Conservation (phyloP, 306 rosid genomes). For the Medicago ruthenica region DNA sequence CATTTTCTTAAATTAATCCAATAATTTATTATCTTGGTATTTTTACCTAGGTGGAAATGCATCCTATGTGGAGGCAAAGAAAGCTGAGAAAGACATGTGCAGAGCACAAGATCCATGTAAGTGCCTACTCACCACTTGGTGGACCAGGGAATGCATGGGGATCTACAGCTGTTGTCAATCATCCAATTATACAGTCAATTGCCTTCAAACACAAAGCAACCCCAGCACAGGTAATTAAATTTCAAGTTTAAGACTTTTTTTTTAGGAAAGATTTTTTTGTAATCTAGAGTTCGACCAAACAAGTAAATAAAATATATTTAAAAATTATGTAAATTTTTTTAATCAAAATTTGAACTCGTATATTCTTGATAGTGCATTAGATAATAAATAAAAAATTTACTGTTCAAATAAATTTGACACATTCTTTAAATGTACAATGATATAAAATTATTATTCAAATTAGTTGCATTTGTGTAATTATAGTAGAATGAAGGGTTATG, state of each 20-base stretch:
- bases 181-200: constrained; percentile 65
- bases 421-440: neutral
- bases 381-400: too few relatives aligned
- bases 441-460: neutral
- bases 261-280: too few relatives aligned
- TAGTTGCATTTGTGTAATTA: constrained; percentile 6
- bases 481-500: neutral
- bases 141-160: constrained; percentile 96
- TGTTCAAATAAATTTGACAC: too few relatives aligned
- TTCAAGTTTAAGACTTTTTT: too few relatives aligned
- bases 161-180: constrained; percentile 71
- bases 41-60: constrained; percentile 82
- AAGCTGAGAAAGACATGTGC: constrained; percentile 66
- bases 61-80: constrained; percentile 88
- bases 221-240: constrained; percentile 71
- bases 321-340: too few relatives aligned
- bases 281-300: too few relatives aligned
- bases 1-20: too few relatives aligned
- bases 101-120: constrained; percentile 71
- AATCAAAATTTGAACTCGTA: too few relatives aligned
- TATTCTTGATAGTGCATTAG: too few relatives aligned
- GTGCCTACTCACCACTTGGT: constrained; percentile 93
- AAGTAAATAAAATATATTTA: too few relatives aligned
- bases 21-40: neutral
- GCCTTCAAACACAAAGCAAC: constrained; percentile 69